phyloP scores from a whole-genome alignment of 2,329 filamentous ascomycete genomes.

The Penicillium concentricum region DNA sequence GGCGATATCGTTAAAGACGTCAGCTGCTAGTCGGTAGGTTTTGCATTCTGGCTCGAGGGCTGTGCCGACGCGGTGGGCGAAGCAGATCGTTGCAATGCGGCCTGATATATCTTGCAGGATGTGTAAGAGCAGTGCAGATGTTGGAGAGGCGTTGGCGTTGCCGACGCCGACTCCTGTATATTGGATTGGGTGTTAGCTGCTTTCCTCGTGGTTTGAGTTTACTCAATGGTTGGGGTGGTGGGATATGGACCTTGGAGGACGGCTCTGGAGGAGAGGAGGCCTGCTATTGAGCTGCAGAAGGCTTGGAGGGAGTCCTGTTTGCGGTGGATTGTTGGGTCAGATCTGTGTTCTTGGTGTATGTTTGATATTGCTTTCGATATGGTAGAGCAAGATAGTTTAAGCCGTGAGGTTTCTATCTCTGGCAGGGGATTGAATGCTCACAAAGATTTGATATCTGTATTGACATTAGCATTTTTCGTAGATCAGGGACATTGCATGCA shows the following conservation, averaged over 20 bases:
- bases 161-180: slow-evolving; percentile 72
- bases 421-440: slow-evolving; percentile 36
- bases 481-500: background rate
- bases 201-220: background rate
- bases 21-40: slow-evolving; percentile 79
- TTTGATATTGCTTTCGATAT: background rate
- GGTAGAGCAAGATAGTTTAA: background rate
- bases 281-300: slow-evolving; percentile 44
- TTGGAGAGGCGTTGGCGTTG: slow-evolving; percentile 74
- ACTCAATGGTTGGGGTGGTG: background rate
- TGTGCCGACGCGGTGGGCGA: slow-evolving; percentile 78
- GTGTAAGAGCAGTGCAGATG: slow-evolving; percentile 75
- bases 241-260: slow-evolving; percentile 65
- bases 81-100: slow-evolving; percentile 78
- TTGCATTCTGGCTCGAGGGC: slow-evolving; percentile 89
- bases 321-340: background rate
- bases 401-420: background rate
- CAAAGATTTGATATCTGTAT: slow-evolving; percentile 67
- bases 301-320: slow-evolving; percentile 43
- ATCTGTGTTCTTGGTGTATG: background rate
- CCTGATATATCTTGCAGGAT: slow-evolving; percentile 80
- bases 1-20: slow-evolving; percentile 82
- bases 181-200: slow-evolving; percentile 1
- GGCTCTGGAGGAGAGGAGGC: slow-evolving; percentile 73
- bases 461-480: slow-evolving; percentile 9